Percentiles rank a stretch among this genome's conserved stretches.
Conservation (phyloP, 306 rosid species). For the Lathyrus sativus region DNA sequence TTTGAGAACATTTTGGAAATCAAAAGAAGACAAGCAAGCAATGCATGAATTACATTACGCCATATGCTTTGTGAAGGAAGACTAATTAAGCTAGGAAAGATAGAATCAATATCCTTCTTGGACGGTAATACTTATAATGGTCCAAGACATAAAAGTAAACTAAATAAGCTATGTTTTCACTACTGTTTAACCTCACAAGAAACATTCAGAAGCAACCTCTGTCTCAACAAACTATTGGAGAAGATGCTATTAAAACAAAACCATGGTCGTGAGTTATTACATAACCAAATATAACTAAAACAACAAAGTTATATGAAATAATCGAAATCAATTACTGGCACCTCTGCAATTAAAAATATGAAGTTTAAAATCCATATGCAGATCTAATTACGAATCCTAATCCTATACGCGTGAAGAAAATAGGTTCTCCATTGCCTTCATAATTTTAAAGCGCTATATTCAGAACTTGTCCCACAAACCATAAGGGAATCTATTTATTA, state of each 20-base stretch:
- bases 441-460: slow-evolving; percentile 2
- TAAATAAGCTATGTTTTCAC: not conserved
- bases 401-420: not conserved
- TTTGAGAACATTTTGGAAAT: no score
- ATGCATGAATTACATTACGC: not conserved
- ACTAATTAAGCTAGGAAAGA: not conserved
- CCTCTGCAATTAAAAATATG: not conserved
- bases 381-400: not conserved
- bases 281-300: not conserved
- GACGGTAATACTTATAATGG: not conserved
- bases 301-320: not conserved
- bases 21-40: not conserved
- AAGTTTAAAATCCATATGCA: not conserved
- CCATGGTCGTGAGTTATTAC: not conserved
- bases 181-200: not conserved
- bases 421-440: not conserved
- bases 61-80: slow-evolving; percentile 2
- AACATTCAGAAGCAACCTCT: slow-evolving; percentile 11
- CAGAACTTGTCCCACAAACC: slow-evolving; percentile 10
- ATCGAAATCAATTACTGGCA: not conserved
- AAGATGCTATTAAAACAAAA: slow-evolving; percentile 9
- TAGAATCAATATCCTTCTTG: not conserved
- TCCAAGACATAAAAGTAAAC: not conserved
- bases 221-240: slow-evolving; percentile 8
- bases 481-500: not conserved